These are phyloP conservation scores for Hippophae rhamnoides DNA, from an alignment of 306 rosid species.

Conservation along the genomic window DNA sequence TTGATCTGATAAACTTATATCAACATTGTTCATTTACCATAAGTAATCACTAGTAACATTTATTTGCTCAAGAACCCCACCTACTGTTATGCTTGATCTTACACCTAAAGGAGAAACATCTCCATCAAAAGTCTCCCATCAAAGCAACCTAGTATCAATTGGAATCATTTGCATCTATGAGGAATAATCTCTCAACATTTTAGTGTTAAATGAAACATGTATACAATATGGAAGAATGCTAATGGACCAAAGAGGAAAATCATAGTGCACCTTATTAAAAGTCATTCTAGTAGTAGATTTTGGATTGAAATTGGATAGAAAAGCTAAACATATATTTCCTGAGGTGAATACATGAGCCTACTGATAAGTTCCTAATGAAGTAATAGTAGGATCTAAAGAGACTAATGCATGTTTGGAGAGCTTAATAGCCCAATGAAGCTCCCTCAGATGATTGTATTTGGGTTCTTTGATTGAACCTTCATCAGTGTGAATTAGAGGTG, in stretches of 20 bases:
- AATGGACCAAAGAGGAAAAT: no score
- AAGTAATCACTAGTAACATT: constrained; percentile 79
- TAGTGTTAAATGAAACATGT: no score
- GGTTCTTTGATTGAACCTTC: constrained; percentile 84
- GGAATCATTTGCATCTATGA: no score
- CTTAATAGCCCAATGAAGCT: constrained; percentile 75
- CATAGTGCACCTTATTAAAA: no score
- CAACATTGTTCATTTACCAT: constrained; percentile 83
- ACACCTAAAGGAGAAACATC: constrained; percentile 59
- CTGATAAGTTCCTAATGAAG: constrained; percentile 61
- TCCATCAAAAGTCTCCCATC: constrained; percentile 76
- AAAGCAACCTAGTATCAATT: constrained; percentile 20
- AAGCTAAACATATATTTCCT: constrained; percentile 64
- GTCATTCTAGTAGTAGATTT: no score
- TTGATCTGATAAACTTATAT: constrained; percentile 61
- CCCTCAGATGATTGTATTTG: constrained; percentile 74
- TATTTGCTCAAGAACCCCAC: constrained; percentile 79
- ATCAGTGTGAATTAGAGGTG: background rate
- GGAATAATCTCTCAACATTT: no score
- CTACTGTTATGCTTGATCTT: constrained; percentile 36
- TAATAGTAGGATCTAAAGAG: constrained; percentile 65
- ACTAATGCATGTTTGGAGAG: constrained; percentile 73
- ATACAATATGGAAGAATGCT: no score
- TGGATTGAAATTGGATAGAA: constrained; percentile 43
- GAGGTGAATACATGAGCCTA: constrained; percentile 79